These are phyloP conservation scores for Wickerhamiella vanderwaltii DNA, from an alignment of 805 yeast species.

Conservation along the genomic window DNA sequence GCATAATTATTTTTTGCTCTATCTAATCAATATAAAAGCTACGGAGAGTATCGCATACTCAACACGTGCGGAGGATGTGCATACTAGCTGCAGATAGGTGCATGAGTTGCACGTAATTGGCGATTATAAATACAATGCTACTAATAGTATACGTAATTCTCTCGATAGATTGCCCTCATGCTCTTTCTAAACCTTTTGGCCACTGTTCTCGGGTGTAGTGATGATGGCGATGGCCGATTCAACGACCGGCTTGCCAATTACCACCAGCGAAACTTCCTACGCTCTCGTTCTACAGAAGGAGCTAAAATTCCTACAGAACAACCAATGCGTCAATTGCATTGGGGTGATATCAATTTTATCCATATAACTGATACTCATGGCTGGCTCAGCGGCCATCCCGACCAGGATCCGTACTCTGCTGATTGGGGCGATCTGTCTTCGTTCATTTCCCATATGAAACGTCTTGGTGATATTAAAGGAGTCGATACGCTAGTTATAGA, in stretches of 20 bases:
- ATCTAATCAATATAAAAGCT: too few species aligned
- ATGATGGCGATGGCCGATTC: slow-evolving; percentile 17
- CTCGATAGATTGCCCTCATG: too few species aligned
- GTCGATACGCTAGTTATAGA: slow-evolving; percentile 67
- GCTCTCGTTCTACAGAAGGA: slow-evolving; percentile 12
- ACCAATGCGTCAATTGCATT: slow-evolving; percentile 32
- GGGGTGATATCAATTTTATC: slow-evolving; percentile 70
- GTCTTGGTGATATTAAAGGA: slow-evolving; percentile 33
- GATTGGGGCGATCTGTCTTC: slow-evolving; percentile 89
- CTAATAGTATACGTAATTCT: too few species aligned
- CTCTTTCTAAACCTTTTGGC: neutral
- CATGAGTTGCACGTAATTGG: too few species aligned
- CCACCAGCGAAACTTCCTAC: slow-evolving; percentile 1
- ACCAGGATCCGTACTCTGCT: slow-evolving; percentile 44
- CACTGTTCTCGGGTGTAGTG: slow-evolving; percentile 7
- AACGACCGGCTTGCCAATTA: slow-evolving; percentile 11
- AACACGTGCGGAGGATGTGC: too few species aligned
- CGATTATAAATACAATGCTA: too few species aligned
- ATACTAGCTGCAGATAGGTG: too few species aligned
- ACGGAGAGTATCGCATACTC: too few species aligned
- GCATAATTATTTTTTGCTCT: too few species aligned
- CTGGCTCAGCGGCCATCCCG: slow-evolving; percentile 79
- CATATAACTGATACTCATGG: slow-evolving; percentile 97
- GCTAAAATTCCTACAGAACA: slow-evolving; percentile 7
- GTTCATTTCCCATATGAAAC: slow-evolving; percentile 43